Evolutionary conservation across 2,329 filamentous ascomycete genomes (phyloP).

Genomic region (Sclerotinia spermophila): DNA sequence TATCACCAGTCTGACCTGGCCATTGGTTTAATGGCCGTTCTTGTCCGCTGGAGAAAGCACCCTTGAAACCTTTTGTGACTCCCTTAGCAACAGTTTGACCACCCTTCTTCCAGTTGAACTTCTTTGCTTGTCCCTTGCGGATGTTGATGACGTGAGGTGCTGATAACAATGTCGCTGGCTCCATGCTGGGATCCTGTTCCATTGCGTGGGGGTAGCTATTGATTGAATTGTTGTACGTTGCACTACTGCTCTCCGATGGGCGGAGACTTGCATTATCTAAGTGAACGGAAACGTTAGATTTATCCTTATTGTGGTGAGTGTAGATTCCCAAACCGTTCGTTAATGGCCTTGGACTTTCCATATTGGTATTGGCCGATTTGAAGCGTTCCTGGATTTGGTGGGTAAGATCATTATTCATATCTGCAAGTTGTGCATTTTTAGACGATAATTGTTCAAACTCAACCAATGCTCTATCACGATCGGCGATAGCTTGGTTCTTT

Average conservation of each 20-base stretch:
- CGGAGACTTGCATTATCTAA: constrained; percentile 40
- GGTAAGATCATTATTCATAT: constrained; percentile 93
- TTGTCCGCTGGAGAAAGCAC: constrained; percentile 65
- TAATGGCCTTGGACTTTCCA: constrained; percentile 42
- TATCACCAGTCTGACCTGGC: constrained; percentile 56
- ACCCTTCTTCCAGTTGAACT: constrained; percentile 99
- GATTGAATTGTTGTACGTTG: constrained; percentile 34
- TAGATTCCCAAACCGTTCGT: constrained; percentile 60
- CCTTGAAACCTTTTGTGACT: constrained; percentile 89
- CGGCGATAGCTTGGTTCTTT: constrained; percentile 73
- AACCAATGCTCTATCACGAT: constrained; percentile 88
- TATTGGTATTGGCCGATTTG: constrained; percentile 65
- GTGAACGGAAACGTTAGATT: constrained; percentile 38
- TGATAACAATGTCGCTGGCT: constrained; percentile 35
- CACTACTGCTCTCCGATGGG: constrained; percentile 39
- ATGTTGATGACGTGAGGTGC: constrained; percentile 93
- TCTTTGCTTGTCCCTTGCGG: constrained; percentile 83
- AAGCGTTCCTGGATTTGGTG: constrained; percentile 92
- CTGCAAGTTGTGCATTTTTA: constrained; percentile 90
- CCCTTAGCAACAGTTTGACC: constrained; percentile 92
- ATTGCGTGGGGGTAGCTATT: constrained; percentile 35
- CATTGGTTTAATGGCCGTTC: constrained; percentile 49
- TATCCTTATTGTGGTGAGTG: constrained; percentile 49
- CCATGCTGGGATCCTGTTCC: constrained; percentile 37
- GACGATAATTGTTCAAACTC: constrained; percentile 93